Base-by-base conservation (phyloP, 805 yeast species). In the Candida dajiaensis region DNA sequence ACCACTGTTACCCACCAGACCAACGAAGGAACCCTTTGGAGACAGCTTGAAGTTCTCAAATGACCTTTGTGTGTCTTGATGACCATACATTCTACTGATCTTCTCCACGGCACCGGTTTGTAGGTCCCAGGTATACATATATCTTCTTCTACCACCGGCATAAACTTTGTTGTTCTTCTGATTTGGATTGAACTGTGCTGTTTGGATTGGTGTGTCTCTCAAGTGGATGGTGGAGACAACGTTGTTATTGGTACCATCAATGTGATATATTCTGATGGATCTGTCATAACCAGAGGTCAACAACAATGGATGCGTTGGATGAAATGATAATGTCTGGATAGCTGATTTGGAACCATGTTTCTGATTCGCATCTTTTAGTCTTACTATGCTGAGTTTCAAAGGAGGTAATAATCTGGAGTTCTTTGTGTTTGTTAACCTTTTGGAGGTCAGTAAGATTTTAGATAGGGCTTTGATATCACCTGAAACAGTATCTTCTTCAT, bases 261-360 rank as follows among this genome's bases (percentile, higher is more conserved):
- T 79, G 60, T 92, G 95, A 64, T 83, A 94, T 13, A 94, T 72
- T 55, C 99, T 74, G 45, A 94, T 63, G 0, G 97, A 85, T 54
- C 87, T 76, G 64, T 94, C 99, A 62, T 84, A 90, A 20, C 99
- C 99, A 47, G 94, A 95, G 0, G 97, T 86, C 44, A 94, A 68
- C 40, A 92, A 69, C 26, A 94, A 70, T 37, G 99, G 96, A 55
- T 83, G 88, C 8, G 75, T 69, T 10, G 86, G 87, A 64, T 94
- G 99, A 76, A 94, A 94, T 6, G 85, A 74, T 36, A 94, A 59
- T 0, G 92, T 70, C 66, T 89, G 97, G n/a, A 94, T 78, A 0
- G 89, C 96, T 0, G 96, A 76, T 51, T 74, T 78, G 4, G 97
- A 79, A 5, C 78, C 68, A 48, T 78, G 80, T 40, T 78, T 75